A percentile compares a stretch with the other conserved stretches of the same genome.
Conservation (phyloP, 1,284 basidiomycete genomes). For the Marasmius fiardii region DNA sequence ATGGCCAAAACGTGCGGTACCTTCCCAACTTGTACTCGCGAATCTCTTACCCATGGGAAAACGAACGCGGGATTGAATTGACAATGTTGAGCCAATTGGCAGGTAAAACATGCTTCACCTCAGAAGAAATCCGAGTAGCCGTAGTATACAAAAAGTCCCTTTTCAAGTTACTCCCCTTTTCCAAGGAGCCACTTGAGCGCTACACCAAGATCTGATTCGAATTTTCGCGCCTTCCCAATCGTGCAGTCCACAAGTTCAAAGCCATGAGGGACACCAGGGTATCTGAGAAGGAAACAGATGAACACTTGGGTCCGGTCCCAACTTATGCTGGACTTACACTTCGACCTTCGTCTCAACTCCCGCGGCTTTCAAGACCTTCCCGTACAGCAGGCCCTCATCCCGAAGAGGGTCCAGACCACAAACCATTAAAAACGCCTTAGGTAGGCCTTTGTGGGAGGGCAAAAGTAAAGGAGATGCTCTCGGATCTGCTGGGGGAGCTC, state of each 20-base stretch:
- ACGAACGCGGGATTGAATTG: no score
- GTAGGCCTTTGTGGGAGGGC: constrained; percentile 7
- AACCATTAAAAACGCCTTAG: constrained; percentile 9
- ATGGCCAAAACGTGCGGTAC: no score
- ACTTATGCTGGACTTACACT: constrained; percentile 4
- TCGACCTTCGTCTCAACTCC: constrained; percentile 11
- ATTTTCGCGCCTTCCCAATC: not conserved
- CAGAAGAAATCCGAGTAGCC: no score
- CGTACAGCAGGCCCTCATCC: constrained; percentile 14
- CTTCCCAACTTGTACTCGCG: no score
- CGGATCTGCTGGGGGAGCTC: constrained; percentile 2
- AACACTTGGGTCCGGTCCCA: no score
- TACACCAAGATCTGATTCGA: not conserved
- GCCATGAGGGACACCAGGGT: not conserved
- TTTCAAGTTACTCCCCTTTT: not conserved
- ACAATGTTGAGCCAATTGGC: no score
- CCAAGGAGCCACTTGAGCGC: not conserved
- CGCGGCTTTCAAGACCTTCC: constrained; percentile 7
- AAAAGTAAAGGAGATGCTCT: constrained; percentile 8
- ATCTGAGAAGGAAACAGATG: not conserved
- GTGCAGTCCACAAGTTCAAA: not conserved
- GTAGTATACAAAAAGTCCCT: no score
- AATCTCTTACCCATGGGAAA: no score
- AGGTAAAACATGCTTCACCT: no score
- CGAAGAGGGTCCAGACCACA: constrained; percentile 15